Evolutionary conservation across 768 basidiomycete genomes (phyloP), one percentile per base, ranked within the genome.

Genomic region (Auricularia sp.): DNA sequence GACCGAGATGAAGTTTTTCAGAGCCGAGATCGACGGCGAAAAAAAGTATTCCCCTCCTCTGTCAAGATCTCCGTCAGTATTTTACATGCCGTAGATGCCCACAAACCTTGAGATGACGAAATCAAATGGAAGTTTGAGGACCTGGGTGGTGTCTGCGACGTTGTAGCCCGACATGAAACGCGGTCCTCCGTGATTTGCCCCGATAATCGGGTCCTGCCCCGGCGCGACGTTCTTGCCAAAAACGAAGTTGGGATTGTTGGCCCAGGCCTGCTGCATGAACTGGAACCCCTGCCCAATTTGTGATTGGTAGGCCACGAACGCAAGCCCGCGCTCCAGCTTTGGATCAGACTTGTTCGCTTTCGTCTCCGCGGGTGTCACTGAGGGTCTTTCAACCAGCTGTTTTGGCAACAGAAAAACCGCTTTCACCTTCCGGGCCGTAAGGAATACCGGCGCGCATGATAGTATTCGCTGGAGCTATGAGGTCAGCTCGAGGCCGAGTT

Each of bases 171-270:
- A 56, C 18, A 63, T 58, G 36, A 60, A 59, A n/a, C 66, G 66
- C 18, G 36, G 39, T 8, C 60, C 34, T 6, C 64, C 66, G 6
- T 34, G n/a, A 34, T 64, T 65, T 7, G 66, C 64, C 18, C 81
- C 81, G 61, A 81, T 79, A 61, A 82, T 74, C 36, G 82, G 79
- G 67, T 83, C 83, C 65, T 81, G 73, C 5, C 83, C 82, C 12
- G 69, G 72, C 34, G 71, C 67, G 66, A 62, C 8, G 61, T 21
- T 23, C 64, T 61, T 35, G 59, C 23, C 29, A 29, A 29, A 29
- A 8, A 59, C 56, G 23, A 59, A 59, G 56, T 59, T 59, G 29
- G 56, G 56, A 18, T 59, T 35, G 56, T 59, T 59, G 16, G 56
- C 56, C 56, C 56, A 59, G 2, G 56, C 54, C 43, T 51, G 62